Base-by-base conservation (phyloP, 192 early-diverging fungal genomes). In the Rhizophagus prolifer region DNA sequence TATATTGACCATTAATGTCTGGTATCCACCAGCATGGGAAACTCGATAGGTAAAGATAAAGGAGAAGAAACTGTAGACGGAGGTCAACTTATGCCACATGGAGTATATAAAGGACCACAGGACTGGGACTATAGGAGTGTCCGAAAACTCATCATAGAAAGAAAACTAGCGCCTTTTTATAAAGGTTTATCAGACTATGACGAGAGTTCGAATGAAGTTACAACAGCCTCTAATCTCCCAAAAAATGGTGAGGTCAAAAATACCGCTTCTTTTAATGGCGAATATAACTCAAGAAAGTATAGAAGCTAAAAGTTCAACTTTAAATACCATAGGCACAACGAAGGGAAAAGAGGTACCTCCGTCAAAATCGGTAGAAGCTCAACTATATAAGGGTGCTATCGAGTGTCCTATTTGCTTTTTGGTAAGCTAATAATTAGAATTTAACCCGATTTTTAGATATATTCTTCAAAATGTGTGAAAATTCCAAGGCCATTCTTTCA, bases 361-460 rank as follows among this genome's bases (percentile, higher is more conserved):
- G 31, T 64, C 9, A 72, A 81, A 34, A 65, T 61, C 50, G 79
- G 67, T 79, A 78, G 79, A 74, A 60, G 74, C 74, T 38, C 80
- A 81, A 60, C 77, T 89, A 38, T 89, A 89, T 79, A 86, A 88
- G 38, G 85, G 86, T 66, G 83, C 90, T n/a, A 85, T 95, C 62
- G 96, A 97, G 80, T 97, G 96, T 71, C 96, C 96, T 21, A 97
- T 97, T 73, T 97, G 96, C 76, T 97, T 97, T 76, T 83, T 97
- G 85, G 93, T 94, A 84, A 85, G 82, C 76, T n/a, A 28, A 6
- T 4, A 66, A 9, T 47, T 62, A 44, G 41, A 44, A 44, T 44
- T 44, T 44, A 44, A 44, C 41, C 9, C 10, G 9, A 12, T 44
- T 44, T 41, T 44, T 44, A 44, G 10, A 44, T 44, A 38, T 38